Evolutionary conservation across 164 flowering plant genomes (phyloP), one percentile per base, ranked within the genome.

Genomic region (Tetrastigma voinierianum): DNA sequence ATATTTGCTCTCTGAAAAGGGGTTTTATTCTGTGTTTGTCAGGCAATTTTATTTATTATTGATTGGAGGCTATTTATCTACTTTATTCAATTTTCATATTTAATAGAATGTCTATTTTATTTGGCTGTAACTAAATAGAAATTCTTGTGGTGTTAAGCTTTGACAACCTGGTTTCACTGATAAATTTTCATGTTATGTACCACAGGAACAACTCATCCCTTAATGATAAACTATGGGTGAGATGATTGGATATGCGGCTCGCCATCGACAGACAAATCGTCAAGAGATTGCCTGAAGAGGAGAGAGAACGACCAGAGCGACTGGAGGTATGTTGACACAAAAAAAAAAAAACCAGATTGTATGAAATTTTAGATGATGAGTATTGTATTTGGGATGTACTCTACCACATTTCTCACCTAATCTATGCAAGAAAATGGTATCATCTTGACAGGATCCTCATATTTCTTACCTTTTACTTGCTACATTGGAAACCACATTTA

Each of bases 271-370:
- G 93, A 88, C 84, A 71, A 96, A 90, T 46, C 87, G 87, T 49
- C 98, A 96, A 72, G 99, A 96, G 79, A 79, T 89, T 62, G 98
- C 96, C 9, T 91, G n/a, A 93, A 67, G 96, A 88, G 76, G 96
- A 96, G 78, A 86, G 80, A 74, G 97, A 91, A 65, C 81, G 83
- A n/a, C 81, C 91, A 32, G 95, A 93, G 73, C 62, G 45, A 46
- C 68, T 93, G 72, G 99, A 96, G 96, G 99, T 93, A 82, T 69
- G 23, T n/a, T n/a, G n/a, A n/a, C n/a, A n/a, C n/a, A n/a, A n/a
- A n/a, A n/a, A n/a, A n/a, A n/a, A n/a, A n/a, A n/a, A n/a, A n/a
- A n/a, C 6, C 40, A 32, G 40, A 32, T 32, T 32, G 40, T 32
- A 32, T 32, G 40, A 4, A 32, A 7, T 32, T 32, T 32, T 32